Conservation (phyloP, 2,329 filamentous ascomycete species). For the Aurifilum marmelostoma region DNA sequence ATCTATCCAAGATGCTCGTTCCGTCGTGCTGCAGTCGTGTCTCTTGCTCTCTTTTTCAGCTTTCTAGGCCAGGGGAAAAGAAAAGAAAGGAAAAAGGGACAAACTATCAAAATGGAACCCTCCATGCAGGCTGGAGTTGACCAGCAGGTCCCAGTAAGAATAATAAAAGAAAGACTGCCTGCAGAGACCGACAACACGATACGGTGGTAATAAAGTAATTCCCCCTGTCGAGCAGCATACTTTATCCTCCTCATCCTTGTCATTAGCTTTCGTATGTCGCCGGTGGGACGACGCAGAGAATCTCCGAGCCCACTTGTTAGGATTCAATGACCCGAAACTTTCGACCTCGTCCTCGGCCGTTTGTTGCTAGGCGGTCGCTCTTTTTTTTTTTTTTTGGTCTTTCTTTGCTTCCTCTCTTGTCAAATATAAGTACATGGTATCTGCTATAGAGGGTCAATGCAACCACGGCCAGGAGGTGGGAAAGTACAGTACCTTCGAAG, state of each 20-base stretch:
- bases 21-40: not conserved
- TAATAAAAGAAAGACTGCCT: not conserved
- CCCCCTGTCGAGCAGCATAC: not conserved
- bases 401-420: no score
- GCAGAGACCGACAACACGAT: not conserved
- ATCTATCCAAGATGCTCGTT: not conserved
- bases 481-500: not conserved
- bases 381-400: no score
- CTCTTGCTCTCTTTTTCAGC: not conserved
- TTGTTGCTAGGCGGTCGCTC: not conserved
- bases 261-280: not conserved
- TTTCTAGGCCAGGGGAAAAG: not conserved
- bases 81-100: not conserved
- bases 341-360: not conserved
- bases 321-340: not conserved
- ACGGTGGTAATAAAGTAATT: not conserved
- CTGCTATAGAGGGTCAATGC: not conserved
- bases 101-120: no score
- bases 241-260: constrained; percentile 2
- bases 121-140: not conserved
- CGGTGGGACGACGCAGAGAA: not conserved
- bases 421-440: no score
- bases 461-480: not conserved
- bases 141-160: not conserved
- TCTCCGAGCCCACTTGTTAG: constrained; percentile 10